Percentiles rank a stretch among this genome's conserved stretches.
Conservation (phyloP, 139 green algal species). For the Yamagishiella unicocca region DNA sequence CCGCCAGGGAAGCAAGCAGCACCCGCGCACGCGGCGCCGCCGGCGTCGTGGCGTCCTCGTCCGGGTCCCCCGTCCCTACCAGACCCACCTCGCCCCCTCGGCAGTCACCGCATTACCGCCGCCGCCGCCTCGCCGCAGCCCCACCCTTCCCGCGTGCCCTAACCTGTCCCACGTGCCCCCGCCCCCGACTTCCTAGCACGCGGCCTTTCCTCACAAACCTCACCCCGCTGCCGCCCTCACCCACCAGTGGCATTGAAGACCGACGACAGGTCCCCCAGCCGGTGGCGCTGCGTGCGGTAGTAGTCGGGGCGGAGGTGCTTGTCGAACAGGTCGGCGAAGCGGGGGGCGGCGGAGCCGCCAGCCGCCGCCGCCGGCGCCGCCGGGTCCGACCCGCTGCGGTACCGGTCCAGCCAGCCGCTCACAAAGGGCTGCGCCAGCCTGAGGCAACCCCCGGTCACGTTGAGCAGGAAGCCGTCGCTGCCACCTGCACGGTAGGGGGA, state of each 20-base stretch:
- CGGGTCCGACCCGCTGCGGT: not conserved
- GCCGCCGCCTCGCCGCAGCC: no score
- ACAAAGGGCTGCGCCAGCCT: slow-evolving; percentile 65
- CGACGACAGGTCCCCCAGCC: slow-evolving; percentile 32
- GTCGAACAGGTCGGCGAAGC: slow-evolving; percentile 56
- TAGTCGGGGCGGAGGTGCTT: slow-evolving; percentile 61
- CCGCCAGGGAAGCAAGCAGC: no score
- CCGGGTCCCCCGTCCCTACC: no score
- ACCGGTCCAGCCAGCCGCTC: slow-evolving; percentile 55
- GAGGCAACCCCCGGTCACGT: slow-evolving; percentile 52
- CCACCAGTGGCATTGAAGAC: slow-evolving; percentile 9
- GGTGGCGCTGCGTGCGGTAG: slow-evolving; percentile 55
- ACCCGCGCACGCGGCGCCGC: no score
- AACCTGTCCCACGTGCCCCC: no score
- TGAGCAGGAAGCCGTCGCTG: slow-evolving; percentile 61
- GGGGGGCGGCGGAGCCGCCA: not conserved
- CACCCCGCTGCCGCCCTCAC: not conserved
- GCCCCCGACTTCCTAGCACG: no score
- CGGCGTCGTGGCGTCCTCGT: no score
- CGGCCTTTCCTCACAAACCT: not conserved
- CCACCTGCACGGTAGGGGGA: slow-evolving; percentile 19
- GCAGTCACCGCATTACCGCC: no score
- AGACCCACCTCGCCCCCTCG: no score
- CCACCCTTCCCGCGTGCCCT: no score
- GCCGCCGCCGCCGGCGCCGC: not conserved